These are phyloP conservation scores for Cystofilobasidium capitatum DNA, from an alignment of 768 basidiomycete species.

Conservation along the genomic window DNA sequence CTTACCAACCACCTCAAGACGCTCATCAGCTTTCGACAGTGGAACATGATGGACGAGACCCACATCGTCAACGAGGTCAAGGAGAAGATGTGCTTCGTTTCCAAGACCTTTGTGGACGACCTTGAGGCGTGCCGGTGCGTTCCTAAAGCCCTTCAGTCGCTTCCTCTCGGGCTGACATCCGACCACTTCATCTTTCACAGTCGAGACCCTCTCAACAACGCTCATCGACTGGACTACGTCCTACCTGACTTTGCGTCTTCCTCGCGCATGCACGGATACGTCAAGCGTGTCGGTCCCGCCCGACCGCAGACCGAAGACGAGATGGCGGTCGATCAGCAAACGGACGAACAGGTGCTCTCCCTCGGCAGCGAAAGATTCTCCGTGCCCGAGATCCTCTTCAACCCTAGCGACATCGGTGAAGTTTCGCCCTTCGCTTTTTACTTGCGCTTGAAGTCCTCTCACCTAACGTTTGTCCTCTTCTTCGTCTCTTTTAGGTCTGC, in stretches of 20 bases:
- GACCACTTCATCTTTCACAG: neutral
- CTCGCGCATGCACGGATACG: conserved; percentile 39
- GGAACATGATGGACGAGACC: conserved; percentile 98
- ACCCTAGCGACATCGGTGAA: conserved; percentile 78
- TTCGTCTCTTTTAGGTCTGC: conserved; percentile 48
- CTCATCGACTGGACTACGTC: conserved; percentile 76
- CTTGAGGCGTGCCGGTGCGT: conserved; percentile 69
- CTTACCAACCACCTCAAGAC: conserved; percentile 92
- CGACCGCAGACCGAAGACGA: conserved; percentile 42
- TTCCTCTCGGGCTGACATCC: neutral
- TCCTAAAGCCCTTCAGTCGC: neutral
- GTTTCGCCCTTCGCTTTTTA: neutral
- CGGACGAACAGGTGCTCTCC: conserved; percentile 50
- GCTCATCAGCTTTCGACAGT: conserved; percentile 85
- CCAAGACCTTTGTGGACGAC: conserved; percentile 57
- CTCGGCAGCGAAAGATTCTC: conserved; percentile 88
- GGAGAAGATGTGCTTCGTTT: conserved; percentile 80
- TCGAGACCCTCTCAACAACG: conserved; percentile 48
- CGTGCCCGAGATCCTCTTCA: conserved; percentile 86
- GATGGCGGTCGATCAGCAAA: conserved; percentile 21
- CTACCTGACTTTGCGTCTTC: conserved; percentile 68
- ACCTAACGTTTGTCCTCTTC: neutral
- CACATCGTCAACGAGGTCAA: conserved; percentile 88
- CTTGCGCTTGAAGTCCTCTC: neutral
- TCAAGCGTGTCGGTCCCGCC: conserved; percentile 48